phyloP scores from a whole-genome alignment of 2,329 filamentous ascomycete genomes.

The Paecilomyces fulvus region DNA sequence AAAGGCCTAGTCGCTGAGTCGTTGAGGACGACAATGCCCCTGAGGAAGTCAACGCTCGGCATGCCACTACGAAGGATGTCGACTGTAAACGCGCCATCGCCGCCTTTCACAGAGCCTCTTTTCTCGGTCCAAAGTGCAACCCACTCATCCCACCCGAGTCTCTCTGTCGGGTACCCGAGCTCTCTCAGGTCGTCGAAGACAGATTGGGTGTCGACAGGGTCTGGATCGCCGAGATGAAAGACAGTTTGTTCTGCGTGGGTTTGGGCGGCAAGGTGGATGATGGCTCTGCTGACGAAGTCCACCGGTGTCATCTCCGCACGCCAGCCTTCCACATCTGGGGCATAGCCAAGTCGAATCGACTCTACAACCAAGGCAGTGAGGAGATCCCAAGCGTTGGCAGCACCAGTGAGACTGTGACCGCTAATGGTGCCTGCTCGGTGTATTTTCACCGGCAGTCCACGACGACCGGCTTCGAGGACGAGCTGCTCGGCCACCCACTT shows the following conservation, averaged over 20 bases:
- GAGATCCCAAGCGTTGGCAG: conserved; percentile 70
- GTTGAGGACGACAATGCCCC: conserved; percentile 64
- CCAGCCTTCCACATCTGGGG: conserved; percentile 66
- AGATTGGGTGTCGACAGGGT: conserved; percentile 56
- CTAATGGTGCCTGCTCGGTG: conserved; percentile 70
- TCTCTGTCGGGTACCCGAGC: conserved; percentile 63
- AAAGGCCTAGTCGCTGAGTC: conserved; percentile 58
- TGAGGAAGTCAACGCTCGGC: conserved; percentile 64
- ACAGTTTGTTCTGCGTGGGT: conserved; percentile 53
- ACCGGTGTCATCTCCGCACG: conserved; percentile 77
- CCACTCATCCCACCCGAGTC: conserved; percentile 64
- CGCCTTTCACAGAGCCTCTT: conserved; percentile 54
- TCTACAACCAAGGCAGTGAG: conserved; percentile 69
- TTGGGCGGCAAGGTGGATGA: conserved; percentile 61
- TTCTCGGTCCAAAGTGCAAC: conserved; percentile 64
- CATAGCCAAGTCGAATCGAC: conserved; percentile 62
- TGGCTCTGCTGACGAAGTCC: conserved; percentile 69
- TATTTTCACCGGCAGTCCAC: conserved; percentile 62
- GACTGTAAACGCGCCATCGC: conserved; percentile 65
- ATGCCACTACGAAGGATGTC: conserved; percentile 74
- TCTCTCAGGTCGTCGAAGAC: conserved; percentile 57
- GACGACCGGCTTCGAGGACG: conserved; percentile 58
- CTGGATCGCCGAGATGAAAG: conserved; percentile 67
- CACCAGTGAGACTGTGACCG: conserved; percentile 65
- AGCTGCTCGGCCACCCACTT: conserved; percentile 77